These are phyloP conservation scores for Phialophora tarda DNA, from an alignment of 2,329 filamentous ascomycete genomes.

Conservation along the genomic window DNA sequence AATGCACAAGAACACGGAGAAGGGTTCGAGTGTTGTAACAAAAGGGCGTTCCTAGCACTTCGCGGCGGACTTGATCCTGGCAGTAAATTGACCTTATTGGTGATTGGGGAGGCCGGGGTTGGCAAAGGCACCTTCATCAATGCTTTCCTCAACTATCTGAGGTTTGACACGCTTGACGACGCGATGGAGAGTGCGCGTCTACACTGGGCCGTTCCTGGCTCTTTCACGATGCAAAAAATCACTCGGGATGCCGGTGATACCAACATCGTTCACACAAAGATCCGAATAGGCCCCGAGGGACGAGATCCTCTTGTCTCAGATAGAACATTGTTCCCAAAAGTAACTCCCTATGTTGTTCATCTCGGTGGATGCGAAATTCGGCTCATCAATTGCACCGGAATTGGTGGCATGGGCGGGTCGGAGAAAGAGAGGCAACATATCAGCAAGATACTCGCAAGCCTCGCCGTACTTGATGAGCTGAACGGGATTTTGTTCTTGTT, in stretches of 20 bases:
- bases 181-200: slow-evolving; percentile 43
- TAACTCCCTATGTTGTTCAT: slow-evolving; percentile 44
- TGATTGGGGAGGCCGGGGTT: slow-evolving; percentile 57
- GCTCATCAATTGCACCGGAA: slow-evolving; percentile 53
- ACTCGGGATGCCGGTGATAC: slow-evolving; percentile 39
- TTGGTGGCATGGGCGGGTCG: slow-evolving; percentile 51
- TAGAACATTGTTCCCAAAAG: slow-evolving; percentile 43
- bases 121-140: slow-evolving; percentile 60
- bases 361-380: slow-evolving; percentile 44
- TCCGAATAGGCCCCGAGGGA: slow-evolving; percentile 42
- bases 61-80: slow-evolving; percentile 40
- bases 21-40: slow-evolving; percentile 36
- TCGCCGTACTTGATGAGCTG: slow-evolving; percentile 46
- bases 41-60: slow-evolving; percentile 30
- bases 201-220: slow-evolving; percentile 49
- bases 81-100: slow-evolving; percentile 51
- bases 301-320: slow-evolving; percentile 45
- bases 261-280: slow-evolving; percentile 41
- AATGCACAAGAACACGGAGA: slow-evolving; percentile 40
- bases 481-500: slow-evolving; percentile 54
- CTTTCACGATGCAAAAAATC: slow-evolving; percentile 47
- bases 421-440: slow-evolving; percentile 49
- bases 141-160: slow-evolving; percentile 55
- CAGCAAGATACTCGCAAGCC: slow-evolving; percentile 47
- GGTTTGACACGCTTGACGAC: slow-evolving; percentile 47